Evolutionary conservation across 2,329 filamentous ascomycete species (phyloP).

Genomic region (Fusarium veterinarium): DNA sequence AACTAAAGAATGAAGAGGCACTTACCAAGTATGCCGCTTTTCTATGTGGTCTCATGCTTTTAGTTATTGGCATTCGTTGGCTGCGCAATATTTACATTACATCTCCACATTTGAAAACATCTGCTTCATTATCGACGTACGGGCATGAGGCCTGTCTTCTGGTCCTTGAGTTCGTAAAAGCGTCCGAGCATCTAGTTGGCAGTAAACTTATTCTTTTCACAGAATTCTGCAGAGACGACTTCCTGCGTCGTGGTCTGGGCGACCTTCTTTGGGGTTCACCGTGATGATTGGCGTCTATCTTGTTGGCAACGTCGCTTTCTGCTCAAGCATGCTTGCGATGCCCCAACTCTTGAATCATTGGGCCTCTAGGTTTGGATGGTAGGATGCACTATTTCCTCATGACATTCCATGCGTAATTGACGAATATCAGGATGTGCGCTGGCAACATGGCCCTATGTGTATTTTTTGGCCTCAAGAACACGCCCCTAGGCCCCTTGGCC

Average conservation of each 20-base stretch:
- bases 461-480: slow-evolving; percentile 62
- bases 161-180: neutral
- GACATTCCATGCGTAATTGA: neutral
- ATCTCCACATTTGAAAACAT: neutral
- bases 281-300: neutral
- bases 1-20: slow-evolving; percentile 3
- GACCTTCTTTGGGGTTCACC: neutral
- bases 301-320: neutral
- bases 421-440: slow-evolving; percentile 55
- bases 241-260: neutral
- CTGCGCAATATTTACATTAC: neutral
- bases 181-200: accelerated
- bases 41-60: neutral
- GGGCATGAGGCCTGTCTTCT: neutral
- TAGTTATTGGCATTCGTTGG: neutral
- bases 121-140: accelerated
- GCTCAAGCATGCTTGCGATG: neutral
- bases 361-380: slow-evolving; percentile 43
- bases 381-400: accelerated
- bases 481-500: slow-evolving; percentile 53
- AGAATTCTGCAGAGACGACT: neutral
- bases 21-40: slow-evolving; percentile 2
- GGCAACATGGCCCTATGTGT: slow-evolving; percentile 55
- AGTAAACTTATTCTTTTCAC: accelerated
- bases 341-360: neutral